A percentile compares a stretch with the other conserved stretches of the same genome.
These are phyloP conservation scores for Morella rubra DNA, from an alignment of 306 rosid genomes.

Conservation along the genomic window DNA sequence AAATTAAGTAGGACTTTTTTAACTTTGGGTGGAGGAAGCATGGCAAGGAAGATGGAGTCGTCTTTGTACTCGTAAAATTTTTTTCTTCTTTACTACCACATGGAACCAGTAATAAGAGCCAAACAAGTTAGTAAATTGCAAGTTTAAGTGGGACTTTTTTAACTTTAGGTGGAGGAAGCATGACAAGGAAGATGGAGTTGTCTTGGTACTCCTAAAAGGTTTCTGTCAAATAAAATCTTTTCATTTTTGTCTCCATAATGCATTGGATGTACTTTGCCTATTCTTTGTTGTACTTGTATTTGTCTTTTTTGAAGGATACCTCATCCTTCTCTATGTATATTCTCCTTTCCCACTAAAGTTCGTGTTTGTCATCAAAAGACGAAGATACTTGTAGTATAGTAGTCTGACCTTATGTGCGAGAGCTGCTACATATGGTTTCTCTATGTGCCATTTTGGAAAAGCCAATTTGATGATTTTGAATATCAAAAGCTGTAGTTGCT, in stretches of 20 bases:
- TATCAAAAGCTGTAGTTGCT: neutral
- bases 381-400: neutral
- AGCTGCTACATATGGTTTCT: neutral
- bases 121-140: neutral
- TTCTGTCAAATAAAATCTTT: neutral
- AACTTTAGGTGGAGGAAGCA: neutral
- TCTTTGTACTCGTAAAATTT: too few relatives aligned
- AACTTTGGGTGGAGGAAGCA: neutral
- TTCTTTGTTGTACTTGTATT: neutral
- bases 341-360: neutral
- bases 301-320: neutral
- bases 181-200: neutral
- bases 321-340: neutral
- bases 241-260: neutral
- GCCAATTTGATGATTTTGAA: neutral
- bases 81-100: neutral
- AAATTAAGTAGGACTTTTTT: neutral
- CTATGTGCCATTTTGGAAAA: neutral
- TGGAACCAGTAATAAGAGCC: neutral
- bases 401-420: neutral
- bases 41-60: neutral
- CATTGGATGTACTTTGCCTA: neutral
- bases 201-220: too few relatives aligned
- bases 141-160: neutral
- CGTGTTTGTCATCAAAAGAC: neutral